Percentiles rank a stretch among this genome's conserved stretches.
Evolutionary conservation across 805 yeast genomes (phyloP).

Genomic region (Candida yuanshanica): DNA sequence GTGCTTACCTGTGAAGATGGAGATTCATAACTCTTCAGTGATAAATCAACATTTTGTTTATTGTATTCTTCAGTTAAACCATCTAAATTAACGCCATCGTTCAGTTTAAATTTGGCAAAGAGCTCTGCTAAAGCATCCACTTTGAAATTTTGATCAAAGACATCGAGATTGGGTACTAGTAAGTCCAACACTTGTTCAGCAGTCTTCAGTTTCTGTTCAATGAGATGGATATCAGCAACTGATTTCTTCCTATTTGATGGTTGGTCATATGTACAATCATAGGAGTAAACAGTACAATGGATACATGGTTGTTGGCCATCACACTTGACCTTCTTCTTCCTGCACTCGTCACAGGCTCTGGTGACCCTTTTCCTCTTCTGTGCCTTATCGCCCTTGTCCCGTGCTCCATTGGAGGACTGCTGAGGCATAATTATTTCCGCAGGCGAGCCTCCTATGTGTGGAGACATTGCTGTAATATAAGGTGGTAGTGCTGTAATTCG

Average conservation of each 20-base stretch:
- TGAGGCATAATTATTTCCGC: slow-evolving; percentile 6
- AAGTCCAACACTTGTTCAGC: slow-evolving; percentile 31
- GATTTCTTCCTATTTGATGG: slow-evolving; percentile 38
- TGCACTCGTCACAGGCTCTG: slow-evolving; percentile 71
- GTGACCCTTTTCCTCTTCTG: slow-evolving; percentile 60
- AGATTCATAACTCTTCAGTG: neutral
- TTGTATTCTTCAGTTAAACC: slow-evolving; percentile 10
- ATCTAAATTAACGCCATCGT: slow-evolving; percentile 3
- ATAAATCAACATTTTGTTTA: slow-evolving; percentile 3
- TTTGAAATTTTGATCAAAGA: slow-evolving; percentile 26
- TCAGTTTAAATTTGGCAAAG: slow-evolving; percentile 2
- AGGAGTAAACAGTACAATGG: slow-evolving; percentile 75
- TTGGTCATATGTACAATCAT: slow-evolving; percentile 80
- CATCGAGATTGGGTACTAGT: slow-evolving; percentile 35
- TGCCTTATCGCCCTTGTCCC: neutral
- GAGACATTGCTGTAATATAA: neutral
- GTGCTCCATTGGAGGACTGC: neutral
- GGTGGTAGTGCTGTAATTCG: too few species aligned
- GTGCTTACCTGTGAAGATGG: neutral
- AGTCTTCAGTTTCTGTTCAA: slow-evolving; percentile 30
- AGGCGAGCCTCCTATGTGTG: slow-evolving; percentile 7
- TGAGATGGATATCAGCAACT: slow-evolving; percentile 24
- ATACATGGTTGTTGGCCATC: slow-evolving; percentile 76
- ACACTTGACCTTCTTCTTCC: slow-evolving; percentile 73
- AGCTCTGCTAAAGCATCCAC: slow-evolving; percentile 20